These are phyloP conservation scores for Tolypocladium sp. DNA, from an alignment of 2,329 filamentous ascomycete genomes.

Conservation along the genomic window DNA sequence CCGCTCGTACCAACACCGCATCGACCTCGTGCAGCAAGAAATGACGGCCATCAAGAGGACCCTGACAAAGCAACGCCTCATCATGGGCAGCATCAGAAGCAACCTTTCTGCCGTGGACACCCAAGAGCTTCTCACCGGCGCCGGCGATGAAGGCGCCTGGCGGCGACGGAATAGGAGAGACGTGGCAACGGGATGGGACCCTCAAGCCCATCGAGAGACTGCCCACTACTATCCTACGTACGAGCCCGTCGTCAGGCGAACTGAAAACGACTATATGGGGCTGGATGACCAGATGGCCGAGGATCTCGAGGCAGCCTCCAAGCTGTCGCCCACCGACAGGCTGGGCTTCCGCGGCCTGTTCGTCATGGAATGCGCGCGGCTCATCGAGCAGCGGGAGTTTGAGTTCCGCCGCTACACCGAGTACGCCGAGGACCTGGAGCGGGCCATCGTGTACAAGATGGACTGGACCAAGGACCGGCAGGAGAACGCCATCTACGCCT, in stretches of 20 bases:
- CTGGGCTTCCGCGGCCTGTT: constrained; percentile 29
- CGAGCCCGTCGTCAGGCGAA: background rate
- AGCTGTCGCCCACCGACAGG: constrained; percentile 25
- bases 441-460: constrained; percentile 23
- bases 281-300: constrained; percentile 11
- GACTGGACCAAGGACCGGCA: constrained; percentile 33
- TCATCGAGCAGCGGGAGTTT: constrained; percentile 26
- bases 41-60: constrained; percentile 26
- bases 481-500: constrained; percentile 38
- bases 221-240: background rate
- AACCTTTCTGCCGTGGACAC: constrained; percentile 10
- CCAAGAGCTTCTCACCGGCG: constrained; percentile 6
- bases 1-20: constrained; percentile 28
- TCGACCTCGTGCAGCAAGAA: constrained; percentile 32
- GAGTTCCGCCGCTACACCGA: constrained; percentile 20
- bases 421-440: constrained; percentile 20
- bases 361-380: constrained; percentile 25
- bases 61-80: constrained; percentile 20
- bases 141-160: constrained; percentile 3
- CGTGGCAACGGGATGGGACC: background rate
- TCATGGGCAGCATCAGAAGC: constrained; percentile 17
- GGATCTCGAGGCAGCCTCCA: constrained; percentile 19
- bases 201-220: background rate
- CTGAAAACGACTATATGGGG: constrained; percentile 11
- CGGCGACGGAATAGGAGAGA: background rate